Conservation (phyloP, 495 filamentous ascomycete genomes). For the Penicillium parvum region DNA sequence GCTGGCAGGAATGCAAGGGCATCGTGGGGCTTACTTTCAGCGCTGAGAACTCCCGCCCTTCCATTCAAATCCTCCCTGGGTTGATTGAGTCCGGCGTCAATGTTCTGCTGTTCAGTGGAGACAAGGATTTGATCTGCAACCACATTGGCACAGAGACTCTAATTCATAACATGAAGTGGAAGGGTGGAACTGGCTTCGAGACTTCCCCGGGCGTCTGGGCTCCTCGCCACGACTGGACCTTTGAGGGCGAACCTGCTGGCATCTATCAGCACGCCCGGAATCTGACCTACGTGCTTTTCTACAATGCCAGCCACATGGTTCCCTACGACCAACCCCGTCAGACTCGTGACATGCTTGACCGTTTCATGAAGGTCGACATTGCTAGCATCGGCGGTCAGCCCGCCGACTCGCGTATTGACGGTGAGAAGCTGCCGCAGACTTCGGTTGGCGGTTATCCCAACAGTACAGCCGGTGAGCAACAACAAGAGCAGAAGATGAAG, state of each 20-base stretch:
- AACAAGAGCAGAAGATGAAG: slow-evolving; percentile 70
- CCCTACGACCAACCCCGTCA: slow-evolving; percentile 88
- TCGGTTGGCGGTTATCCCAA: slow-evolving; percentile 87
- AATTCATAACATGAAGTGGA: slow-evolving; percentile 90
- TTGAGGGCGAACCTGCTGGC: slow-evolving; percentile 85
- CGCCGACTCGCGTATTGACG: slow-evolving; percentile 81
- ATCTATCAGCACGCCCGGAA: slow-evolving; percentile 93
- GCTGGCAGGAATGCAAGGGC: slow-evolving; percentile 89
- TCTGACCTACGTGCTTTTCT: slow-evolving; percentile 91
- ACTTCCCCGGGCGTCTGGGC: slow-evolving; percentile 86
- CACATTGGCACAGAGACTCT: slow-evolving; percentile 90
- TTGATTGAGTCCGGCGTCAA: slow-evolving; percentile 67
- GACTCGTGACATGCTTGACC: slow-evolving; percentile 92
- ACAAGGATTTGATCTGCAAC: slow-evolving; percentile 94
- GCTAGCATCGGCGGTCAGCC: slow-evolving; percentile 82
- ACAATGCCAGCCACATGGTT: slow-evolving; percentile 96
- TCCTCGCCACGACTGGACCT: slow-evolving; percentile 86
- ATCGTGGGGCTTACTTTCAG: slow-evolving; percentile 67
- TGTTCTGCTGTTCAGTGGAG: slow-evolving; percentile 84
- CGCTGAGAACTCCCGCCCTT: slow-evolving; percentile 62
- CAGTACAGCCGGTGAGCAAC: slow-evolving; percentile 66
- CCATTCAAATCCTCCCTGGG: slow-evolving; percentile 69
- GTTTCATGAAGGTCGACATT: slow-evolving; percentile 93
- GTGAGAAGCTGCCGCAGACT: slow-evolving; percentile 76
- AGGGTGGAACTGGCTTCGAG: slow-evolving; percentile 86